Conservation (phyloP, 257 asterid species). For the Avicennia marina region DNA sequence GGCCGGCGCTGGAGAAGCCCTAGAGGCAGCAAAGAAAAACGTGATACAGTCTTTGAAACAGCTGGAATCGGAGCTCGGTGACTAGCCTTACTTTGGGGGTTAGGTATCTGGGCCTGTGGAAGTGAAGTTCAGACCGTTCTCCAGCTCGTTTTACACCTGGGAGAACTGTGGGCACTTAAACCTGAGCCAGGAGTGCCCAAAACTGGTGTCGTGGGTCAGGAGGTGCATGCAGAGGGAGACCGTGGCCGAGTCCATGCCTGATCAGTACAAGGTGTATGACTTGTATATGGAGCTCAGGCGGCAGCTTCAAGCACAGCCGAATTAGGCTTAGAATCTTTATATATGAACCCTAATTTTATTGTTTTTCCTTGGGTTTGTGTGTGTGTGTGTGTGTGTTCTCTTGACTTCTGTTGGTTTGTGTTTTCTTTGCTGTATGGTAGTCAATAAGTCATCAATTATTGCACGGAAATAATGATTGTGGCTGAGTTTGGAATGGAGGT, state of each 20-base stretch:
- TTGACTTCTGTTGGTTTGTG: too few species aligned
- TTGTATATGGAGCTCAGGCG: too few species aligned
- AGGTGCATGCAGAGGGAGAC: constrained; percentile 36
- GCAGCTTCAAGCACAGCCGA: too few species aligned
- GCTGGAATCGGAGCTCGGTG: constrained; percentile 41
- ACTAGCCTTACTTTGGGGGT: constrained; percentile 46
- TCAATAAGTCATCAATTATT: too few species aligned
- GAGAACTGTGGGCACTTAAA: constrained; percentile 31
- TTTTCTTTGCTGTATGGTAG: too few species aligned
- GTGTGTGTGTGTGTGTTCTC: too few species aligned
- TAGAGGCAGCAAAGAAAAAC: constrained; percentile 28
- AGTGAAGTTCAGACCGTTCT: constrained; percentile 20
- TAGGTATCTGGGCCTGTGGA: constrained; percentile 32
- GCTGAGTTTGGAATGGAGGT: too few species aligned
- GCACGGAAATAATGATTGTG: too few species aligned
- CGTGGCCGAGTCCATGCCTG: constrained; percentile 30
- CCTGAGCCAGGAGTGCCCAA: constrained; percentile 28
- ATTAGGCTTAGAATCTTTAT: too few species aligned
- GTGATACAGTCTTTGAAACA: constrained; percentile 19
- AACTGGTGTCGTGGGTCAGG: constrained; percentile 30
- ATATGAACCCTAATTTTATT: too few species aligned
- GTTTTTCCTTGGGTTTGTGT: too few species aligned
- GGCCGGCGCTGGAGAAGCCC: constrained; percentile 33
- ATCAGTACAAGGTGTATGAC: too few species aligned
- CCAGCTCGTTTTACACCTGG: constrained; percentile 30